These are phyloP conservation scores for Aureobasidium sp. DNA, from an alignment of 2,329 filamentous ascomycete genomes.

Conservation along the genomic window DNA sequence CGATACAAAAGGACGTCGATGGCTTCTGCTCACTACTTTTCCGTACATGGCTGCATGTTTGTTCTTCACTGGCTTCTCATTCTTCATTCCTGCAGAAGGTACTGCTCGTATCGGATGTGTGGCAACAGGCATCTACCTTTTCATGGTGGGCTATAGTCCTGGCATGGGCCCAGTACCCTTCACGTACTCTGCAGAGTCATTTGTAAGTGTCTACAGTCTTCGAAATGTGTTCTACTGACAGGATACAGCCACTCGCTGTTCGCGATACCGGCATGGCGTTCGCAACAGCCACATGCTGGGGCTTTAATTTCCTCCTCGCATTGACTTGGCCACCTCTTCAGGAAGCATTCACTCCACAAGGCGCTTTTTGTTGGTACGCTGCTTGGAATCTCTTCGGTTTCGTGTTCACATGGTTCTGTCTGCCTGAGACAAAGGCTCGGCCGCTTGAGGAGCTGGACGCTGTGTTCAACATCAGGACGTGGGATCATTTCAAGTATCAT, in stretches of 20 bases:
- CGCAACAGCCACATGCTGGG: constrained; percentile 49
- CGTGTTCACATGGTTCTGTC: constrained; percentile 37
- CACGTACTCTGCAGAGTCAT: constrained; percentile 38
- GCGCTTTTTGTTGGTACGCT: constrained; percentile 51
- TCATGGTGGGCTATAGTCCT: constrained; percentile 47
- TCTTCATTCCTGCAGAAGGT: constrained; percentile 22
- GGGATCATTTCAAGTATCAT: constrained; percentile 10
- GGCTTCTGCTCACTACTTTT: constrained; percentile 38
- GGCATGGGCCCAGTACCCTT: constrained; percentile 37
- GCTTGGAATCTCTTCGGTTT: constrained; percentile 49
- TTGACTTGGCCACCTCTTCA: constrained; percentile 44
- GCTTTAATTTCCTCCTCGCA: constrained; percentile 35
- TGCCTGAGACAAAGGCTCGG: constrained; percentile 40
- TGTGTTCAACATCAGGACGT: constrained; percentile 13
- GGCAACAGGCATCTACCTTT: constrained; percentile 34
- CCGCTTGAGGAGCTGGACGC: constrained; percentile 42
- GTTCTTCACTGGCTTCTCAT: constrained; percentile 45
- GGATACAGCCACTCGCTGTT: constrained; percentile 36
- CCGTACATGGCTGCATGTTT: constrained; percentile 41
- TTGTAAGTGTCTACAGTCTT: constrained; percentile 22
- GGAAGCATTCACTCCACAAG: constrained; percentile 40
- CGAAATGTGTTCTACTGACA: not conserved
- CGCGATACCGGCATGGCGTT: constrained; percentile 36
- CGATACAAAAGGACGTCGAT: constrained; percentile 38
- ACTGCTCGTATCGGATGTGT: constrained; percentile 30